Evolutionary conservation across 1,284 basidiomycete species (phyloP).

Genomic region (Spongiforma sp.): DNA sequence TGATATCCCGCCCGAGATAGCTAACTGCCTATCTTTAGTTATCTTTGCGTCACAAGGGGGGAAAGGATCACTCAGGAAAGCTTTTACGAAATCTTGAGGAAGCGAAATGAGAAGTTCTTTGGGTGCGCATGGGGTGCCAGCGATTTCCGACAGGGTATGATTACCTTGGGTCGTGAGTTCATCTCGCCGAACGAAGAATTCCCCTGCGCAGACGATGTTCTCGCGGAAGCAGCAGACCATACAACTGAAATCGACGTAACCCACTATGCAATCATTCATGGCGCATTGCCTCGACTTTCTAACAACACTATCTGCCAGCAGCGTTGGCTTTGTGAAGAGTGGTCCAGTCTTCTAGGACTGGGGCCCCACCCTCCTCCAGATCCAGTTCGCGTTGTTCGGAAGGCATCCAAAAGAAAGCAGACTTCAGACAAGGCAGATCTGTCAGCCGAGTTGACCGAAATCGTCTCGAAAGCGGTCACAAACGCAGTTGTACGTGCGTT

Average conservation of each 20-base stretch:
- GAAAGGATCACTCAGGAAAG: neutral
- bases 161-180: constrained; percentile 4
- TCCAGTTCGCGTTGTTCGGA: neutral
- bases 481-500: no score
- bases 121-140: constrained; percentile 10
- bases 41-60: constrained; percentile 7
- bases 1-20: neutral
- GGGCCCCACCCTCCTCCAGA: constrained; percentile 2
- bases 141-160: constrained; percentile 14
- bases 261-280: constrained; percentile 5
- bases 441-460: no score
- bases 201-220: constrained; percentile 2
- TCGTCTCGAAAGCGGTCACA: no score
- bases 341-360: constrained; percentile 8
- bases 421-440: no score
- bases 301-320: constrained; percentile 3
- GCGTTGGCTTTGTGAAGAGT: constrained; percentile 12
- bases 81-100: constrained; percentile 3
- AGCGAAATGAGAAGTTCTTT: constrained; percentile 3
- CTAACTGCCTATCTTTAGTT: constrained; percentile 1
- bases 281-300: neutral
- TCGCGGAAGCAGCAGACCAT: constrained; percentile 20
- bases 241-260: neutral
- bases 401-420: no score
- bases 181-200: constrained; percentile 9